A percentile compares a stretch with the other conserved stretches of the same genome.
Evolutionary conservation across 306 rosid species (phyloP).

Genomic region (Cucumis hystrix): DNA sequence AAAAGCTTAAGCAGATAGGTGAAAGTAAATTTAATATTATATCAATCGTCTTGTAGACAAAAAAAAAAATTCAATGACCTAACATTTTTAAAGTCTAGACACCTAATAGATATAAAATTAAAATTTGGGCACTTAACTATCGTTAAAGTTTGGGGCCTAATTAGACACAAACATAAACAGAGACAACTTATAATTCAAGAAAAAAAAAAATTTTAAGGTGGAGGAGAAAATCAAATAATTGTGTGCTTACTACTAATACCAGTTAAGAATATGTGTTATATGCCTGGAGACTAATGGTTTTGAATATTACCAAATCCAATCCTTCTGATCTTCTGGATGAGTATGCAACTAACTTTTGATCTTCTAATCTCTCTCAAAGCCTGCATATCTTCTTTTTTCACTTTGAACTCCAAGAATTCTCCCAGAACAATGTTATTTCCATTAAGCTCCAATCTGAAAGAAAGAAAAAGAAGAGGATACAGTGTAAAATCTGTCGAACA

Average conservation of each 20-base stretch:
- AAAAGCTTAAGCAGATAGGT: too few species aligned
- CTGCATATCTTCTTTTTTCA: conserved; percentile 57
- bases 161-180: too few species aligned
- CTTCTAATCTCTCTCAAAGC: conserved; percentile 58
- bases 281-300: neutral
- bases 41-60: too few species aligned
- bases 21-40: too few species aligned
- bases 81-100: too few species aligned
- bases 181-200: too few species aligned
- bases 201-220: too few species aligned
- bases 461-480: neutral
- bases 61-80: too few species aligned
- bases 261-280: neutral
- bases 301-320: conserved; percentile 62
- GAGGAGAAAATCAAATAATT: too few species aligned
- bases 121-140: too few species aligned
- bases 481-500: neutral
- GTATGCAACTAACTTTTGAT: conserved; percentile 55
- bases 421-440: conserved; percentile 62
- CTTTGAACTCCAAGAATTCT: conserved; percentile 85
- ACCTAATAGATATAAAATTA: too few species aligned
- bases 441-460: conserved; percentile 70
- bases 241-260: neutral
- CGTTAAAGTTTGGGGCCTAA: too few species aligned
- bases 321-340: conserved; percentile 70